These are phyloP conservation scores for Dioscorea dumetorum DNA, from an alignment of 106 monocot genomes.

Conservation along the genomic window DNA sequence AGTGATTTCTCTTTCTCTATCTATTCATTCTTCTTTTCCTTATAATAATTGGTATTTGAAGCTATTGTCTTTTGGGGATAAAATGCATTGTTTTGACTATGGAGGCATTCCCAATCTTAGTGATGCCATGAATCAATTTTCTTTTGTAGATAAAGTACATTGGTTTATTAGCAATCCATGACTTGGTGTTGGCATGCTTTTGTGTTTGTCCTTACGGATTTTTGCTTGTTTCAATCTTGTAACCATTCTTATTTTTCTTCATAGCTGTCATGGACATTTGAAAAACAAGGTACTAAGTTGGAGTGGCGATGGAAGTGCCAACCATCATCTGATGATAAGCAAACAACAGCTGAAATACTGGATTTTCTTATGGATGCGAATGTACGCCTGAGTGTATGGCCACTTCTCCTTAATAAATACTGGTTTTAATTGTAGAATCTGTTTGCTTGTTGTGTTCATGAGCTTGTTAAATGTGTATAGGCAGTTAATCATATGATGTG, in stretches of 20 bases:
- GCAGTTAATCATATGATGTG: neutral
- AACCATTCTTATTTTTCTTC: slow-evolving; percentile 1
- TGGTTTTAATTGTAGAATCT: neutral
- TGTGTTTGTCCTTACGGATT: too few species aligned
- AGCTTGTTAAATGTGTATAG: neutral
- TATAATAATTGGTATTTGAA: neutral
- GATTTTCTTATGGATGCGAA: slow-evolving; percentile 96
- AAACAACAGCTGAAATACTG: slow-evolving; percentile 62
- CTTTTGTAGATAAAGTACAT: too few species aligned
- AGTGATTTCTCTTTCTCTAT: slow-evolving; percentile 1
- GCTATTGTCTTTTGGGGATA: neutral
- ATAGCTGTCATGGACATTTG: slow-evolving; percentile 90
- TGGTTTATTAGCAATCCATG: too few species aligned
- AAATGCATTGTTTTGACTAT: too few species aligned
- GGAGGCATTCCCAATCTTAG: too few species aligned
- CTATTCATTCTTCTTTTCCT: neutral
- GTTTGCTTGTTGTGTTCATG: neutral
- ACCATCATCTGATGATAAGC: slow-evolving; percentile 56
- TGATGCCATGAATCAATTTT: too few species aligned
- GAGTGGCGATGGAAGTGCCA: slow-evolving; percentile 97
- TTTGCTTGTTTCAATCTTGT: too few species aligned
- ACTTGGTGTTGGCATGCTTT: too few species aligned
- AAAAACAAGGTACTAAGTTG: slow-evolving; percentile 70
- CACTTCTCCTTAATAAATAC: slow-evolving; percentile 4
- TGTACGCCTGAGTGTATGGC: slow-evolving; percentile 73